Conservation (phyloP, 805 yeast species). For the Lipomyces starkeyi region DNA sequence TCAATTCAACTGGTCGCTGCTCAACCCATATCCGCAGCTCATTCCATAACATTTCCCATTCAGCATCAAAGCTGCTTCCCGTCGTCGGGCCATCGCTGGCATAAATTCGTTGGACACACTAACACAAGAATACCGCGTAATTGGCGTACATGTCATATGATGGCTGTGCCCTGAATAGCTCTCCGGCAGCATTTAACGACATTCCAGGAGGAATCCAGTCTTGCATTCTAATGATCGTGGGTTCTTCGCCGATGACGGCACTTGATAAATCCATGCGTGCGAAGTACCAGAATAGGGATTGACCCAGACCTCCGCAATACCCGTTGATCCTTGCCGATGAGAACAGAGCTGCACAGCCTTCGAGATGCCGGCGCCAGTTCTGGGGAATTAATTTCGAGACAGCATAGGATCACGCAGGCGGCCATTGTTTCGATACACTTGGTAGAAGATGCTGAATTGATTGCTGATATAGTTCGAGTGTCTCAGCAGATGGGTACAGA, state of each 20-base stretch:
- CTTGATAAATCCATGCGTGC: slow-evolving; percentile 52
- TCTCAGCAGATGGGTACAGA: slow-evolving; percentile 42
- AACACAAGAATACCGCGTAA: slow-evolving; percentile 50
- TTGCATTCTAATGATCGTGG: slow-evolving; percentile 48
- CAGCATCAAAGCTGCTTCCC: slow-evolving; percentile 44
- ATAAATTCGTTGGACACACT: slow-evolving; percentile 49
- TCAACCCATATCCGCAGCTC: slow-evolving; percentile 50
- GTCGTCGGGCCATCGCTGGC: slow-evolving; percentile 38
- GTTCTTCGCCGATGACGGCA: slow-evolving; percentile 49
- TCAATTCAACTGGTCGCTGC: slow-evolving; percentile 48
- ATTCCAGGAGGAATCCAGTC: slow-evolving; percentile 47
- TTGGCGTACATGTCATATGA: slow-evolving; percentile 50
- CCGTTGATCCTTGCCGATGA: slow-evolving; percentile 51
- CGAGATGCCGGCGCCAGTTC: slow-evolving; percentile 51
- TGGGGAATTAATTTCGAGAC: slow-evolving; percentile 53
- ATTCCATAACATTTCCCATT: slow-evolving; percentile 52
- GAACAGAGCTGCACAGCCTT: slow-evolving; percentile 50
- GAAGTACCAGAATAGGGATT: slow-evolving; percentile 55
- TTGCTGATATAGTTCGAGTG: slow-evolving; percentile 41
- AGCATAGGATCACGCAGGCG: slow-evolving; percentile 52
- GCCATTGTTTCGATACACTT: slow-evolving; percentile 43
- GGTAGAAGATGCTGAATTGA: slow-evolving; percentile 21
- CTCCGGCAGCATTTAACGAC: slow-evolving; percentile 11
- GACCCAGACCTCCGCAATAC: slow-evolving; percentile 46
- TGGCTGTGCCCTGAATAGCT: slow-evolving; percentile 33